A percentile compares a stretch with the other conserved stretches of the same genome.
These are phyloP conservation scores for Penicillium sp. DNA, from an alignment of 2,329 filamentous ascomycete species.

Conservation along the genomic window DNA sequence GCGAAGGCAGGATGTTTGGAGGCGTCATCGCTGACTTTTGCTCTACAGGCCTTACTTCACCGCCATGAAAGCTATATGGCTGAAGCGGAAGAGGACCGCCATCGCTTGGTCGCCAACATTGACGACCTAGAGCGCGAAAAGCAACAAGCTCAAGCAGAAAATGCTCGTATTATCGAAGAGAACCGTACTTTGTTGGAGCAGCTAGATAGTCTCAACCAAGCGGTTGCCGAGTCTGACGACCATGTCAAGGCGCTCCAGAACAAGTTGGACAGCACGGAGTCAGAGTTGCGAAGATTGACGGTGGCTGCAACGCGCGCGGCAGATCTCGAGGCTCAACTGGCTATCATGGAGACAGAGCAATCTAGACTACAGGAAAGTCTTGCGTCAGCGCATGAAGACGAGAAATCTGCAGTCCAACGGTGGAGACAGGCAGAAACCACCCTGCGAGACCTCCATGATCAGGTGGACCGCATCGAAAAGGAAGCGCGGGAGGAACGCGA, in stretches of 20 bases:
- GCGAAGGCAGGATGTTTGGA: constrained; percentile 19
- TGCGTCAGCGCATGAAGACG: constrained; percentile 67
- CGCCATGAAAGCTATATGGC: constrained; percentile 94
- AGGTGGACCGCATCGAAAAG: constrained; percentile 83
- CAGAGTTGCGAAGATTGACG: constrained; percentile 72
- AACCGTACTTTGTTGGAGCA: constrained; percentile 79
- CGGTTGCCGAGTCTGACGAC: constrained; percentile 75
- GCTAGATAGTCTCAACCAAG: constrained; percentile 77
- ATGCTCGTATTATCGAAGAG: constrained; percentile 75
- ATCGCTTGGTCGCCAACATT: constrained; percentile 69
- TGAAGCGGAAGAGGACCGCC: constrained; percentile 82
- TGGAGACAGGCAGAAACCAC: constrained; percentile 84
- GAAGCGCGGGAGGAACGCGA: constrained; percentile 78
- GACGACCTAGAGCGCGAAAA: constrained; percentile 74
- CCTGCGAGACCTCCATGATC: constrained; percentile 75
- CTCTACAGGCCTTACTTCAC: constrained; percentile 79
- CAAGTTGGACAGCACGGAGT: constrained; percentile 73
- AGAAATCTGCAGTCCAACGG: constrained; percentile 72
- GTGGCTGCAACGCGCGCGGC: constrained; percentile 71
- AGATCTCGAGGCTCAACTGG: constrained; percentile 76
- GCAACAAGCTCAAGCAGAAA: constrained; percentile 69
- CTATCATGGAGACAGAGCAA: constrained; percentile 78
- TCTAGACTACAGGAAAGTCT: constrained; percentile 67
- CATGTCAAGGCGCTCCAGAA: constrained; percentile 75
- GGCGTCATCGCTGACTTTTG: constrained; percentile 65